phyloP scores from a whole-genome alignment of 495 filamentous ascomycete genomes.

The Hyaloscypha variabilis region DNA sequence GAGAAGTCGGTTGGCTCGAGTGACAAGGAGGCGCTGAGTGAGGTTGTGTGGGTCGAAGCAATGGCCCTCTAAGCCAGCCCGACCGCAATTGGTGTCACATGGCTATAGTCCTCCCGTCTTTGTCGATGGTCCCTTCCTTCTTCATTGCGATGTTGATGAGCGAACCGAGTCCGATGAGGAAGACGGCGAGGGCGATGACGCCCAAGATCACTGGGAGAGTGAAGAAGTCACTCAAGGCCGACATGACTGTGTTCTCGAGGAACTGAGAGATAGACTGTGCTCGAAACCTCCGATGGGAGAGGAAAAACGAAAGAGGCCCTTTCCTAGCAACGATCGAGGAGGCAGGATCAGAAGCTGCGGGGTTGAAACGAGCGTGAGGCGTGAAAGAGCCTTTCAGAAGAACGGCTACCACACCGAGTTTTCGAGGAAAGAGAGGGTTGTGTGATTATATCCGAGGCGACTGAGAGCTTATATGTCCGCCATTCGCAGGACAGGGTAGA shows the following conservation, averaged over 20 bases:
- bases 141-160: not conserved
- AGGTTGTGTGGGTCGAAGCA: not conserved
- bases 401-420: not conserved
- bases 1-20: not conserved
- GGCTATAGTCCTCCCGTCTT: slow-evolving; percentile 1
- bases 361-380: not conserved
- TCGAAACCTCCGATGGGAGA: not conserved
- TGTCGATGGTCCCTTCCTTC: not conserved
- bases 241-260: not conserved
- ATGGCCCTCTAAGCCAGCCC: not conserved
- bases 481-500: not conserved
- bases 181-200: not conserved
- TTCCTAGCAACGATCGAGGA: not conserved
- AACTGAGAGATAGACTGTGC: not conserved
- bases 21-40: not conserved
- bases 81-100: not conserved
- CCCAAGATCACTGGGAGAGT: not conserved
- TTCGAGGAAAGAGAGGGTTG: not conserved
- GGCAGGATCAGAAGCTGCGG: not conserved
- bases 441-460: slow-evolving; percentile 1
- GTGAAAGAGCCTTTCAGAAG: not conserved
- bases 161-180: not conserved
- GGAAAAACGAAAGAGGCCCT: not conserved
- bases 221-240: slow-evolving; percentile 5
- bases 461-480: not conserved